Conservation (phyloP, 768 basidiomycete species). For the Pisolithus sp. region DNA sequence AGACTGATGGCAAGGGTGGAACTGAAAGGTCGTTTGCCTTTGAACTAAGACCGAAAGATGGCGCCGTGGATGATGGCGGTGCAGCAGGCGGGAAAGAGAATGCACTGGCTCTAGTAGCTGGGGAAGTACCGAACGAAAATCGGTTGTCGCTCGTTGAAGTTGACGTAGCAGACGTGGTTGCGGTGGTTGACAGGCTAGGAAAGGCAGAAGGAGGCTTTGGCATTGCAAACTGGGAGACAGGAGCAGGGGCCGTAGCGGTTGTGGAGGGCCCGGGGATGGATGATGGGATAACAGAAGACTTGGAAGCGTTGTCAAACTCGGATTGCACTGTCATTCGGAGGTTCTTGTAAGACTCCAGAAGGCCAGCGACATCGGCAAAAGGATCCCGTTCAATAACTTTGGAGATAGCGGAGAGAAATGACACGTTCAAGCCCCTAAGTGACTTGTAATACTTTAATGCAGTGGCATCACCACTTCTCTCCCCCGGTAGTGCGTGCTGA, state of each 20-base stretch:
- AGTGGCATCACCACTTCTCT: conserved; percentile 24
- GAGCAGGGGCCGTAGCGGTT: conserved; percentile 4
- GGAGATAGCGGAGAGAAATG: conserved; percentile 52
- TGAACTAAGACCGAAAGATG: conserved; percentile 13
- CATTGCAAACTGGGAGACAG: conserved; percentile 17
- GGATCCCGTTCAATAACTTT: conserved; percentile 62
- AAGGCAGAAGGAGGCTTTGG: conserved; percentile 37
- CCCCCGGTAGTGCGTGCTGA: conserved; percentile 5
- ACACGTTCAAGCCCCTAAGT: conserved; percentile 70
- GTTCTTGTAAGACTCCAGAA: conserved; percentile 54
- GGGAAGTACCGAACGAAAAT: conserved; percentile 10
- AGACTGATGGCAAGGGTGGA: conserved; percentile 7
- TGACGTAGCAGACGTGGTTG: conserved; percentile 3
- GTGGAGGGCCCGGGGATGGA: conserved; percentile 10
- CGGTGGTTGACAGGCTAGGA: conserved; percentile 25
- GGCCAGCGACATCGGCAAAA: conserved; percentile 53
- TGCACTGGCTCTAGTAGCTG: conserved; percentile 7
- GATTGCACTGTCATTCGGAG: conserved; percentile 49
- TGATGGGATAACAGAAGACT: conserved; percentile 2
- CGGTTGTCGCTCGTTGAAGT: conserved; percentile 14
- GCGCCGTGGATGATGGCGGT: conserved; percentile 11
- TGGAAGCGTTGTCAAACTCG: conserved; percentile 40
- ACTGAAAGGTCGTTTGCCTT: conserved; percentile 14
- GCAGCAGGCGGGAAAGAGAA: conserved; percentile 22
- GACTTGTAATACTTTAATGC: conserved; percentile 57